phyloP scores from a whole-genome alignment of 179 eudicot genomes.

The Patellifolia procumbens region DNA sequence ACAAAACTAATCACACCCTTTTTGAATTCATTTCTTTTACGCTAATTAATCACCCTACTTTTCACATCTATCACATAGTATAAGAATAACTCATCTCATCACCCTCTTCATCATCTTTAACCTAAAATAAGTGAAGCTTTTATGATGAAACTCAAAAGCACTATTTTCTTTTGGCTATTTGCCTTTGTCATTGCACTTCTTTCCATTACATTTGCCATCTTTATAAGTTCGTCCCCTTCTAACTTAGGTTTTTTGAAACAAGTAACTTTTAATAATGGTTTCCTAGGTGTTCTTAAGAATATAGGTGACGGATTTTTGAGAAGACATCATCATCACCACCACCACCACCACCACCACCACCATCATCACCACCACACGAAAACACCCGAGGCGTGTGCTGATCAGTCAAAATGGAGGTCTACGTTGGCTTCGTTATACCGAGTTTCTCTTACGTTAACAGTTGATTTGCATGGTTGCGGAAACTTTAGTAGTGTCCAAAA shows the following conservation, averaged over 20 bases:
- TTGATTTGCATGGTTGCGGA: conserved; percentile 60
- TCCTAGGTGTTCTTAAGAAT: conserved; percentile 30
- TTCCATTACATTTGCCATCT: conserved; percentile 41
- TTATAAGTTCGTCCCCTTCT: conserved; percentile 26
- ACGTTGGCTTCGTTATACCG: conserved; percentile 44
- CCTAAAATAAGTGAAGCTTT: background rate
- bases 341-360: conserved; percentile 29
- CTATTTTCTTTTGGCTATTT: conserved; percentile 45
- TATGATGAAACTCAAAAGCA: conserved; percentile 27
- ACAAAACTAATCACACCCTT: background rate
- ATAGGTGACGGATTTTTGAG: conserved; percentile 22
- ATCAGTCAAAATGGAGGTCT: conserved; percentile 45
- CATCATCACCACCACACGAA: conserved; percentile 25
- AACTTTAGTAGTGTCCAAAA: conserved; percentile 72
- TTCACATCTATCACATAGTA: background rate
- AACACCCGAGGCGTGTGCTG: conserved; percentile 34
- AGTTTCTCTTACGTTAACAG: conserved; percentile 49
- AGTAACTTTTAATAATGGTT: conserved; percentile 30
- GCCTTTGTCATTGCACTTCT: conserved; percentile 50
- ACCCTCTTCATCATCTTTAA: background rate
- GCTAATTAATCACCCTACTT: conserved; percentile 44
- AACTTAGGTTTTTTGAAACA: conserved; percentile 8
- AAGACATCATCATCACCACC: conserved; percentile 21
- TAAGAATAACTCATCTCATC: conserved; percentile 5
- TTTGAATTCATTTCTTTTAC: conserved; percentile 56